These are phyloP conservation scores for Cantharellus anzutake DNA, from an alignment of 768 basidiomycete species.

Conservation along the genomic window DNA sequence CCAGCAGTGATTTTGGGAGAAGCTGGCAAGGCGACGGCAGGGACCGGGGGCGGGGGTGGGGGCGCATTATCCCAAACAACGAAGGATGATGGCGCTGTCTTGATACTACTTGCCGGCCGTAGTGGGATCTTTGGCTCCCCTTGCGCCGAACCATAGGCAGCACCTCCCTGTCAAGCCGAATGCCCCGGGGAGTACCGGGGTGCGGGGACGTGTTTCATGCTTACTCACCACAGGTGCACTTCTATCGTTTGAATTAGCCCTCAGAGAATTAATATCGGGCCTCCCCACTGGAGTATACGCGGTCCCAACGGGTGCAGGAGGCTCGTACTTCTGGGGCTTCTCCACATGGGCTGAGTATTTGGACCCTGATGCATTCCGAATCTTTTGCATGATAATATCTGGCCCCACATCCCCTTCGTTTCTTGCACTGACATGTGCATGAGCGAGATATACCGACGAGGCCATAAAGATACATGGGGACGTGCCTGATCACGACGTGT, in stretches of 20 bases:
- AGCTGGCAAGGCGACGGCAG: slow-evolving; percentile 11
- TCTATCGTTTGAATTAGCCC: too few species aligned
- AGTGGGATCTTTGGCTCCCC: slow-evolving; percentile 21
- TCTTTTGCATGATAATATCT: slow-evolving; percentile 58
- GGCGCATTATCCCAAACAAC: slow-evolving; percentile 12
- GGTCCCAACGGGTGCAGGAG: slow-evolving; percentile 66
- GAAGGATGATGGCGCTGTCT: slow-evolving; percentile 10
- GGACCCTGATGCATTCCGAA: slow-evolving; percentile 80
- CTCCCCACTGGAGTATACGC: slow-evolving; percentile 58
- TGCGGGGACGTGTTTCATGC: too few species aligned
- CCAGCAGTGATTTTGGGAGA: neutral
- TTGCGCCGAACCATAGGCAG: slow-evolving; percentile 11
- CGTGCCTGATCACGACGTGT: slow-evolving; percentile 76
- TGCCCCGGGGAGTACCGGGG: slow-evolving; percentile 9
- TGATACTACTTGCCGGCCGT: slow-evolving; percentile 23
- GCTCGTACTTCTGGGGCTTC: slow-evolving; percentile 46
- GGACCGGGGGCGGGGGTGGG: slow-evolving; percentile 14
- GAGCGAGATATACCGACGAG: neutral
- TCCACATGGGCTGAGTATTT: slow-evolving; percentile 78
- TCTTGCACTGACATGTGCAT: neutral
- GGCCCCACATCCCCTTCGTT: slow-evolving; percentile 66
- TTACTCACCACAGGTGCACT: too few species aligned
- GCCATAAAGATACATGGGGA: slow-evolving; percentile 41
- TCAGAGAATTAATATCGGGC: slow-evolving; percentile 33
- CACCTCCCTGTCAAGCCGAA: slow-evolving; percentile 22